Evolutionary conservation across 345 rosid genomes (phyloP).

Genomic region (Boechera stricta): DNA sequence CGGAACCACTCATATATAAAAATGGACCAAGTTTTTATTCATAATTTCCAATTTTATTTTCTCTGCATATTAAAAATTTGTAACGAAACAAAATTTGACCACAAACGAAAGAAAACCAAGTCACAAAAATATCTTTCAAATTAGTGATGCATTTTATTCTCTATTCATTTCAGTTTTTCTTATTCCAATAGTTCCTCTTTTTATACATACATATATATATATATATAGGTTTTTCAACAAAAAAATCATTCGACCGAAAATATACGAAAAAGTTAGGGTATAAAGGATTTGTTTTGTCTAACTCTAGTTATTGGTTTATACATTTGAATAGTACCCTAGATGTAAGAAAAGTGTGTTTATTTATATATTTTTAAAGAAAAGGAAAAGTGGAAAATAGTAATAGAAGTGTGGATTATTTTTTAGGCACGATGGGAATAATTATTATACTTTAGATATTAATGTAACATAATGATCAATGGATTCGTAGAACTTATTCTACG

Average conservation of each 20-base stretch:
- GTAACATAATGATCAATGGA: neutral
- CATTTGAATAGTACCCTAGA: neutral
- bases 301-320: neutral
- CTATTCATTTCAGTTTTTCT: neutral
- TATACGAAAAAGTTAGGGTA: neutral
- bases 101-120: neutral
- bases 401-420: neutral
- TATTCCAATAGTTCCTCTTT: neutral
- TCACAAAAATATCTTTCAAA: neutral
- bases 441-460: slow-evolving; percentile 5
- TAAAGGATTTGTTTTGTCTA: neutral
- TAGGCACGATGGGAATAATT: slow-evolving; percentile 11
- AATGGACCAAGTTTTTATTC: slow-evolving; percentile 11
- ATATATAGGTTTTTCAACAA: neutral
- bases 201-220: neutral
- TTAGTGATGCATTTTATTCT: neutral
- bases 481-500: slow-evolving; percentile 2
- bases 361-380: neutral
- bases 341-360: slow-evolving; percentile 5
- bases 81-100: neutral
- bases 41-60: neutral
- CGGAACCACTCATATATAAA: slow-evolving; percentile 18
- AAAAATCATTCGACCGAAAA: neutral
- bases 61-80: neutral
- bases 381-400: slow-evolving; percentile 27